These are phyloP conservation scores for Tolypocladium ovalisporum DNA, from an alignment of 2,329 filamentous ascomycete genomes.

Conservation along the genomic window DNA sequence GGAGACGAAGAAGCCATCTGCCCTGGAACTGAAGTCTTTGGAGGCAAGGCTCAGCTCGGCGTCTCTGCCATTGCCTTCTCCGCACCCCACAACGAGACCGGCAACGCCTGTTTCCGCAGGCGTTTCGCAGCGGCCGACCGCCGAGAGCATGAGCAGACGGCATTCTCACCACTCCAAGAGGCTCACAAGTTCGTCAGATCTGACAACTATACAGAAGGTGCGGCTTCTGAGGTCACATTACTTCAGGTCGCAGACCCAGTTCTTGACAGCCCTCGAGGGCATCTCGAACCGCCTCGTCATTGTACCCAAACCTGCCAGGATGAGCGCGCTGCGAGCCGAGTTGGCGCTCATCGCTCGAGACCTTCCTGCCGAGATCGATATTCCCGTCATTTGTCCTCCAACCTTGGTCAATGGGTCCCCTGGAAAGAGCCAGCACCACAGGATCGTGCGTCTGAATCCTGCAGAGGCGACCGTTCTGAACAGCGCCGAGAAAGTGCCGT, in stretches of 20 bases:
- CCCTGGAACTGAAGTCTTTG: conserved; percentile 40
- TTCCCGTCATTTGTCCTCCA: conserved; percentile 71
- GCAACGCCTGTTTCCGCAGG: conserved; percentile 48
- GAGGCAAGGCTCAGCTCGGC: conserved; percentile 58
- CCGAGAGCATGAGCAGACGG: conserved; percentile 40
- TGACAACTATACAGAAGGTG: conserved; percentile 57
- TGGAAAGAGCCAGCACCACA: conserved; percentile 66
- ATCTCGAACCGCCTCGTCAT: conserved; percentile 77
- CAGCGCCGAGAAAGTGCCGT: conserved; percentile 78
- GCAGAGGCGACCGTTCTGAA: conserved; percentile 78
- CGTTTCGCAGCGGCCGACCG: conserved; percentile 26
- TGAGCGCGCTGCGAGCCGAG: conserved; percentile 73
- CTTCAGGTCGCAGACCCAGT: conserved; percentile 71
- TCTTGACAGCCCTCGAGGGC: conserved; percentile 68
- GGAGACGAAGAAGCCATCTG: conserved; percentile 30
- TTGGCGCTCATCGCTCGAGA: conserved; percentile 72
- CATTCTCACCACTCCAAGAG: conserved; percentile 53
- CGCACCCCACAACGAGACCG: conserved; percentile 40
- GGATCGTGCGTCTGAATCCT: conserved; percentile 73
- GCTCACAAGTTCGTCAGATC: conserved; percentile 45
- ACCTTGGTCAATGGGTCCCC: conserved; percentile 63
- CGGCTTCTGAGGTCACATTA: conserved; percentile 69
- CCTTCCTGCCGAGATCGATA: conserved; percentile 72
- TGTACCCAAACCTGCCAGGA: conserved; percentile 69
- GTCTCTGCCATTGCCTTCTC: conserved; percentile 54